Evolutionary conservation across 2,329 filamentous ascomycete genomes (phyloP), one percentile per base, ranked within the genome.

Genomic region (Amphichorda felina): DNA sequence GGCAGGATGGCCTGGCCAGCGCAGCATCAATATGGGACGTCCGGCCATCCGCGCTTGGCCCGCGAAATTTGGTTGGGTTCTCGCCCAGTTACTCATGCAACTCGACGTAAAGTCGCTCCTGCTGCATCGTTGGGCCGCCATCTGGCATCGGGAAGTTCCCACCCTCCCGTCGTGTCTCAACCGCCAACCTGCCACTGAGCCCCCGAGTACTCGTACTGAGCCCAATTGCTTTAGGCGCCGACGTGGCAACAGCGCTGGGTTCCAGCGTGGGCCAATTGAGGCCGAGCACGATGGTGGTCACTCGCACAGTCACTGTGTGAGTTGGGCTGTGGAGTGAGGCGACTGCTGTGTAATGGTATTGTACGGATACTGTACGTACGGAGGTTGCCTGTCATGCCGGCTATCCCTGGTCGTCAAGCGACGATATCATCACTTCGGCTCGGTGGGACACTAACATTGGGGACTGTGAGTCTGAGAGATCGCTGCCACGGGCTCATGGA

Each of bases 221-320:
- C 30, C 30, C 30, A 32, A 32, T 32, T 21, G 30, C 8, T 21
- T 17, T 30, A 8, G n/a, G 8, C 5, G 6, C 27, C 22, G 21
- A 35, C 33, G 33, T 35, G 33, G 33, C 33, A 28, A 9, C 15
- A 21, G 15, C 10, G 21, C 21, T 24, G 21, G n/a, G 15, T 26
- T 3, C 24, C n/a, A 15, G 33, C 32, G 16, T 35, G 33, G 14
- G 17, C 33, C 33, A 35, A 35, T 35, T 24, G 22, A 26, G 15
- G 22, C 16, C 21, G 14, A 27, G 33, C 33, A 35, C 33, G 33
- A 35, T 27, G 33, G 15, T 16, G 22, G 21, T 26, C 33, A 35
- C 11, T 32, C n/a, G 30, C 7, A 21, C 30, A 15, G 8, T 17
- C 6, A 8, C 15, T 27, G 33, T 11, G 33, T 26, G n/a, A 13